phyloP scores from a whole-genome alignment of 2,329 filamentous ascomycete species.

The Fusarium verrucosum region DNA sequence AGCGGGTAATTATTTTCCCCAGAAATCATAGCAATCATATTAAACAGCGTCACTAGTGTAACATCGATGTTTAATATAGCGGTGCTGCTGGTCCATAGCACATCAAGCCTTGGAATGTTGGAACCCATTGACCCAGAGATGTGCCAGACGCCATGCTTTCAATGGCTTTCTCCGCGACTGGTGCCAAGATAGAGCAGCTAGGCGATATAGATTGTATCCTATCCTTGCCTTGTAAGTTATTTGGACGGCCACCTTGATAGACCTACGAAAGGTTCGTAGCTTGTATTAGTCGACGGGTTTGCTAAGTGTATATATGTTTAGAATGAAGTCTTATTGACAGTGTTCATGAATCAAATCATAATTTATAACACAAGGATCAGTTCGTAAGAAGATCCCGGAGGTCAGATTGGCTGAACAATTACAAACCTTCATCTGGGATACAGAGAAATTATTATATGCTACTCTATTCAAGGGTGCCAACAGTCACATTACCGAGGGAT shows the following conservation, averaged over 20 bases:
- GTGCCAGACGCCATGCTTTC: background rate
- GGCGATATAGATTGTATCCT: background rate
- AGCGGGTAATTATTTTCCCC: conserved; percentile 1
- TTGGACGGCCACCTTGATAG: background rate
- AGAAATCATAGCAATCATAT: conserved; percentile 1
- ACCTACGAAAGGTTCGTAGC: no score
- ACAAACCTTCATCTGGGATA: no score
- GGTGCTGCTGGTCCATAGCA: background rate
- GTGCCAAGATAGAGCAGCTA: background rate
- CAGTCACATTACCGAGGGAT: no score
- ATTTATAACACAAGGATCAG: no score
- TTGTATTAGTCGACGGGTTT: no score
- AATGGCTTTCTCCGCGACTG: background rate
- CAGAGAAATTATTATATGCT: no score
- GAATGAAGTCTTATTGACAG: no score
- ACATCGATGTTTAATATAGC: background rate
- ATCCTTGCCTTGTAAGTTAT: background rate
- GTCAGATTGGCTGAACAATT: no score
- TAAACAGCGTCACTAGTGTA: background rate
- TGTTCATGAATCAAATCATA: no score
- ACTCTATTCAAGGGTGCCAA: no score
- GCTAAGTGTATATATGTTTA: no score
- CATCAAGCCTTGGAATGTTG: background rate
- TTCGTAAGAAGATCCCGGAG: no score
- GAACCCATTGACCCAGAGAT: background rate